These are phyloP conservation scores for Medicago lupulina DNA, from an alignment of 306 rosid genomes.

Conservation along the genomic window DNA sequence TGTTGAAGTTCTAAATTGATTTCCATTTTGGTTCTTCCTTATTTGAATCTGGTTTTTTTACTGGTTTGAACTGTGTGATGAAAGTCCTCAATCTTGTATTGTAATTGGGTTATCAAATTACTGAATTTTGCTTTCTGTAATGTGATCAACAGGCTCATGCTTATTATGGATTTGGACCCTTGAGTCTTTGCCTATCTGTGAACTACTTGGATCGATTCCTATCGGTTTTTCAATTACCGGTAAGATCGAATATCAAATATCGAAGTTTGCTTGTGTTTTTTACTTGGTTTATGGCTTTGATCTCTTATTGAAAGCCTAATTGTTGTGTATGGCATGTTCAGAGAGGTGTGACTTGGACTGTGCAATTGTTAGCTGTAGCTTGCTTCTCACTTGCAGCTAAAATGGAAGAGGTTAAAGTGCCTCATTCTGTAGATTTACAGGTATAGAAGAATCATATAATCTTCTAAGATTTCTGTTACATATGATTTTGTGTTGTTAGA, in stretches of 20 bases:
- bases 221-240: conserved; percentile 69
- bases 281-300: conserved; percentile 26
- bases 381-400: conserved; percentile 84
- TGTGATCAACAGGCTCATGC: conserved; percentile 77
- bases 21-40: not conserved
- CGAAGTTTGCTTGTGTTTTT: conserved; percentile 26
- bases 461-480: conserved; percentile 27
- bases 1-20: not conserved
- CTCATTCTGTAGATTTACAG: conserved; percentile 79
- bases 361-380: conserved; percentile 82
- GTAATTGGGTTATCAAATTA: conserved; percentile 35
- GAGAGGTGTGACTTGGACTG: conserved; percentile 74
- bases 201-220: conserved; percentile 96
- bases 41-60: not conserved
- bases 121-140: conserved; percentile 41
- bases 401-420: conserved; percentile 79
- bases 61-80: conserved; percentile 31
- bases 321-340: conserved; percentile 41
- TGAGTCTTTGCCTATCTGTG: conserved; percentile 71
- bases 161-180: conserved; percentile 73
- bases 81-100: conserved; percentile 27
- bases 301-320: conserved; percentile 32
- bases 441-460: conserved; percentile 47
- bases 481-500: conserved; percentile 22
- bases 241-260: conserved; percentile 48